Evolutionary conservation across 2,329 filamentous ascomycete species (phyloP), one percentile per base, ranked within the genome.

Genomic region (Fusarium protoensiforme): DNA sequence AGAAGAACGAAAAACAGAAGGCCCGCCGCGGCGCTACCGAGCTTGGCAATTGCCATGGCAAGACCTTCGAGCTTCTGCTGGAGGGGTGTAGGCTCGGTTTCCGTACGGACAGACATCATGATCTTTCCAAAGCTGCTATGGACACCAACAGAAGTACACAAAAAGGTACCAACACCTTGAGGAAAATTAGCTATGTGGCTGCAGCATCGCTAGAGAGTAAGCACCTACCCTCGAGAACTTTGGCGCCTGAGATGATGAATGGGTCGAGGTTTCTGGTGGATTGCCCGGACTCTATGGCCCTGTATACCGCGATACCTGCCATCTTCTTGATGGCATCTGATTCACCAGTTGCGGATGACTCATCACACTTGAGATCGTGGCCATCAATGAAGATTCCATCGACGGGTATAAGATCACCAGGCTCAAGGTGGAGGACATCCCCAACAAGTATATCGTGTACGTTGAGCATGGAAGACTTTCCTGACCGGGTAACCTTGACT

Each of bases 271-370:
- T 29, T 11, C 6, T 51, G 2, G 46, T 4, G 24, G 22, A 3
- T 51, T 51, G 46, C 14, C 46, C 46, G 1, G 46, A 51, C 46
- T 31, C 46, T 3, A 48, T 48, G 43, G 43, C 43, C 8, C 43
- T 48, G 18, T 48, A 27, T 0, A 48, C 43, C 13, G 22, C 66
- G 92, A 91, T 2, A 91, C 82, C 57, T 89, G 87, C 53, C 78
- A 86, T 89, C 83, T 94, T 93, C 81, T 90, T 91, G 80, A 93
- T 88, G 61, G 90, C 86, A 75, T 93, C 91, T 0, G 91, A 93
- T 81, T 93, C 92, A 67, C 92, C 92, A 31, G 92, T 93, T 1
- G 90, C 90, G 9, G 91, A 92, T 4, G 91, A 93, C 78, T 93
- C 92, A 74, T 93, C 92, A 77, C 91, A 93, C 79, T 91, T 84